Conservation (phyloP, 495 filamentous ascomycete genomes). For the Aspergillus haitiensis region DNA sequence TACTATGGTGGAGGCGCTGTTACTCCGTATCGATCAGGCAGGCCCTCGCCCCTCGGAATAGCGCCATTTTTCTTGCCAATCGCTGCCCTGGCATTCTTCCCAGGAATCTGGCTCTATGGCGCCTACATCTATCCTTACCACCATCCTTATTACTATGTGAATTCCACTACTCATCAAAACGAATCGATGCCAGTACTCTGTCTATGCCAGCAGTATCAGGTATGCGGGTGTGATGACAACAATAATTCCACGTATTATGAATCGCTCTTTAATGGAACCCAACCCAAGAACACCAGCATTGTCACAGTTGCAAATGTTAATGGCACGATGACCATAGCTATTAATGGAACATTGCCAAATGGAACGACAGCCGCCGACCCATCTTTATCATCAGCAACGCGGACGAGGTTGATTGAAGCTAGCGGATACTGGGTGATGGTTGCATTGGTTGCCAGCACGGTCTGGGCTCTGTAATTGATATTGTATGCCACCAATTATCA, state of each 20-base stretch:
- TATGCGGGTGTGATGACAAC: constrained; percentile 85
- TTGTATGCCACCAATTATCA: not conserved
- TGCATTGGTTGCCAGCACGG: constrained; percentile 51
- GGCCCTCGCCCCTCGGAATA: constrained; percentile 55
- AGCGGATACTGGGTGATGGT: constrained; percentile 65
- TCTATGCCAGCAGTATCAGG: constrained; percentile 65
- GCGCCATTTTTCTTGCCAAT: constrained; percentile 57
- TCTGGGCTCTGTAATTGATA: constrained; percentile 39
- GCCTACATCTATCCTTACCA: constrained; percentile 66
- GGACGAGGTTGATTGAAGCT: constrained; percentile 40
- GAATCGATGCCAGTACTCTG: constrained; percentile 72
- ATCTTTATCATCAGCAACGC: constrained; percentile 22
- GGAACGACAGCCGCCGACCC: constrained; percentile 68
- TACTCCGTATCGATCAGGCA: constrained; percentile 67
- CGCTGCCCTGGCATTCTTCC: constrained; percentile 58
- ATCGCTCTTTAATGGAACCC: constrained; percentile 65
- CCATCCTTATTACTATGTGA: constrained; percentile 58
- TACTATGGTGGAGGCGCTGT: constrained; percentile 80
- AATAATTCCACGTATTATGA: constrained; percentile 57
- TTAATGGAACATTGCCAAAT: constrained; percentile 86
- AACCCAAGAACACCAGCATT: constrained; percentile 62
- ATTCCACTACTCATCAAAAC: constrained; percentile 50
- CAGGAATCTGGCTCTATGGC: constrained; percentile 58
- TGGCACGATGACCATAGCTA: constrained; percentile 69
- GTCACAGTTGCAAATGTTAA: constrained; percentile 66